phyloP scores from a whole-genome alignment of 2,329 filamentous ascomycete species.

The Chrysoporthe austroafricana region DNA sequence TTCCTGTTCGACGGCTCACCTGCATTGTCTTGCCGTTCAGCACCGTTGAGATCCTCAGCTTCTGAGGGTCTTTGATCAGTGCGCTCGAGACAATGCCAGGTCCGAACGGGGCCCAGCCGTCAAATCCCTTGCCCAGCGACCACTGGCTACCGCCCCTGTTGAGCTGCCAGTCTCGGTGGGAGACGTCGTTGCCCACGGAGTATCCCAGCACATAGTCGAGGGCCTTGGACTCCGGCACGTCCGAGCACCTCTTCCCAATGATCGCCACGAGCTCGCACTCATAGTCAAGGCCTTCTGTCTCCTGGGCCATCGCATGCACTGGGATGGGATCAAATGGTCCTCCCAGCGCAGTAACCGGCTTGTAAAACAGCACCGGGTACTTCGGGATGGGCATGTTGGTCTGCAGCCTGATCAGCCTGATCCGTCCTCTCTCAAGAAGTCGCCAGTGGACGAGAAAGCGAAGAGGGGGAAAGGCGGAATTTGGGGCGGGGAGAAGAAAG shows the following conservation, averaged over 20 bases:
- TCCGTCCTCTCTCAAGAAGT: background rate
- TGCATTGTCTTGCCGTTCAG: slow-evolving; percentile 64
- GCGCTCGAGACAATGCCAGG: slow-evolving; percentile 68
- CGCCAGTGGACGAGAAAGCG: background rate
- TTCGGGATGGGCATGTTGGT: slow-evolving; percentile 69
- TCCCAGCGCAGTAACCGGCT: slow-evolving; percentile 67
- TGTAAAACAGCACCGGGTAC: slow-evolving; percentile 76
- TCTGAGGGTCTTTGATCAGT: slow-evolving; percentile 61
- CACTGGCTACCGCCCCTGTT: slow-evolving; percentile 71
- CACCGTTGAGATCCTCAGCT: slow-evolving; percentile 58
- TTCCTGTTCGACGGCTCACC: slow-evolving; percentile 36
- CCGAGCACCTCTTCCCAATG: slow-evolving; percentile 68
- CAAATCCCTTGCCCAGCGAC: slow-evolving; percentile 74
- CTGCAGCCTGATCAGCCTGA: background rate
- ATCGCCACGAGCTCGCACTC: slow-evolving; percentile 79
- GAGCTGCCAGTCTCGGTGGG: slow-evolving; percentile 77
- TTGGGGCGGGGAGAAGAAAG: background rate
- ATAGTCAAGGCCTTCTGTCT: slow-evolving; percentile 71
- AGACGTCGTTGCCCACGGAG: slow-evolving; percentile 78
- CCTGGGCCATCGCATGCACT: slow-evolving; percentile 67
- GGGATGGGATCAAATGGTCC: slow-evolving; percentile 70
- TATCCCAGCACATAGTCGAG: slow-evolving; percentile 77
- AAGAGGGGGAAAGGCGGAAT: background rate
- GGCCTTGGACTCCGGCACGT: slow-evolving; percentile 68
- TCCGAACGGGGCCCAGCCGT: slow-evolving; percentile 75